Evolutionary conservation across 2,329 filamentous ascomycete genomes (phyloP).

Genomic region (Orbilia oligospora): DNA sequence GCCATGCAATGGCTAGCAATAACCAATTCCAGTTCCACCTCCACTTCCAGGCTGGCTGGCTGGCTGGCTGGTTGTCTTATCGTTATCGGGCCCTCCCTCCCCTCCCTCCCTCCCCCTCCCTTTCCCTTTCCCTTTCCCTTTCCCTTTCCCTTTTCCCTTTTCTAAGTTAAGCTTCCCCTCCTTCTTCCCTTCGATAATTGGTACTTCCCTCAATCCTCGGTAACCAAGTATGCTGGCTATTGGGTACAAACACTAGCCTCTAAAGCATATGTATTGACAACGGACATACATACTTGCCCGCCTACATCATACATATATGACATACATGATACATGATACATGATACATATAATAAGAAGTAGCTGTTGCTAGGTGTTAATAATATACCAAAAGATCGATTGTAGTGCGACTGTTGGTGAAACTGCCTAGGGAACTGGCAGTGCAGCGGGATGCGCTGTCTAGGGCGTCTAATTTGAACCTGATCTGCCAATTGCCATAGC

Average conservation of each 20-base stretch:
- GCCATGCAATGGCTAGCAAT: slow-evolving; percentile 15
- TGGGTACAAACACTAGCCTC: neutral
- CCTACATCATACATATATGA: neutral
- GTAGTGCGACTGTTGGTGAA: neutral
- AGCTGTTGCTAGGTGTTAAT: no score
- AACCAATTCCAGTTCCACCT: neutral
- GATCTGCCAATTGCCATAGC: neutral
- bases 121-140: neutral
- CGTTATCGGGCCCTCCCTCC: slow-evolving; percentile 17
- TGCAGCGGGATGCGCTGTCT: slow-evolving; percentile 12
- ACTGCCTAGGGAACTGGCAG: neutral
- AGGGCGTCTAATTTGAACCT: neutral
- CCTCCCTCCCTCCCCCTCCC: neutral
- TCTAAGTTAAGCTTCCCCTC: no score
- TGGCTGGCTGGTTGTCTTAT: neutral
- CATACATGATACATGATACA: no score
- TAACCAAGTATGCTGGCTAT: no score
- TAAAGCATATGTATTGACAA: neutral
- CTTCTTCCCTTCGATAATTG: neutral
- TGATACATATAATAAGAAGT: no score
- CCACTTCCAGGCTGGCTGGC: no score
- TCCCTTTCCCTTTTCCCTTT: no score
- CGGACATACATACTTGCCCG: neutral
- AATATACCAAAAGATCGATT: no score
- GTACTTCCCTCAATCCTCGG: slow-evolving; percentile 17